Conservation (phyloP, 768 basidiomycete genomes). For the Termitomyces sp. region DNA sequence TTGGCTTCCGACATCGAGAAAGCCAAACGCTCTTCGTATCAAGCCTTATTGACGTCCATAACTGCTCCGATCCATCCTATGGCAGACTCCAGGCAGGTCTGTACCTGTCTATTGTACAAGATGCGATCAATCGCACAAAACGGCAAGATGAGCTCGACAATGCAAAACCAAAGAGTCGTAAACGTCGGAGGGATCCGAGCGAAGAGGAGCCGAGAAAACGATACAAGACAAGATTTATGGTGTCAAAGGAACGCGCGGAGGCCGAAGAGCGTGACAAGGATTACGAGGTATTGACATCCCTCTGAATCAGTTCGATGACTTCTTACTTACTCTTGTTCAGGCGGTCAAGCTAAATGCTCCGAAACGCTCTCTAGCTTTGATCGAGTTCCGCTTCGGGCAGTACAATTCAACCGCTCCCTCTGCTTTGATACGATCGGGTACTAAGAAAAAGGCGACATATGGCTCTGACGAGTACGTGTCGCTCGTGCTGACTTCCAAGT, state of each 20-base stretch:
- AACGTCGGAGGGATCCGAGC: not conserved
- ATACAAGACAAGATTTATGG: not conserved
- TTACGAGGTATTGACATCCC: not conserved
- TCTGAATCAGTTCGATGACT: not conserved
- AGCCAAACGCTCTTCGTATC: not conserved
- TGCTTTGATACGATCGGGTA: not conserved
- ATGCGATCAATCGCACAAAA: not conserved
- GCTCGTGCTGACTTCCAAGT: not conserved
- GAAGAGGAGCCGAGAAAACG: not conserved
- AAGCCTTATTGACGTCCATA: not conserved
- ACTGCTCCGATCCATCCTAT: not conserved
- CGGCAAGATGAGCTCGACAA: not conserved
- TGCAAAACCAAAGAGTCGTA: not conserved
- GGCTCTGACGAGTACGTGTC: not conserved
- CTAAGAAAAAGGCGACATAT: not conserved
- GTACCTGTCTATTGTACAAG: not conserved
- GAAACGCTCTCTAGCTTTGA: not conserved
- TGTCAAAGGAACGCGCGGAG: not conserved
- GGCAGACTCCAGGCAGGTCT: not conserved
- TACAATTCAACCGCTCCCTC: not conserved
- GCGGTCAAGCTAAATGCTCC: not conserved
- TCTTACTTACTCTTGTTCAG: not conserved
- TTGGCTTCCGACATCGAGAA: not conserved
- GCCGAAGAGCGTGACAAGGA: not conserved
- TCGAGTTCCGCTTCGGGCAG: not conserved